phyloP scores from a whole-genome alignment of 805 yeast genomes.

The Myxozyma udenii region DNA sequence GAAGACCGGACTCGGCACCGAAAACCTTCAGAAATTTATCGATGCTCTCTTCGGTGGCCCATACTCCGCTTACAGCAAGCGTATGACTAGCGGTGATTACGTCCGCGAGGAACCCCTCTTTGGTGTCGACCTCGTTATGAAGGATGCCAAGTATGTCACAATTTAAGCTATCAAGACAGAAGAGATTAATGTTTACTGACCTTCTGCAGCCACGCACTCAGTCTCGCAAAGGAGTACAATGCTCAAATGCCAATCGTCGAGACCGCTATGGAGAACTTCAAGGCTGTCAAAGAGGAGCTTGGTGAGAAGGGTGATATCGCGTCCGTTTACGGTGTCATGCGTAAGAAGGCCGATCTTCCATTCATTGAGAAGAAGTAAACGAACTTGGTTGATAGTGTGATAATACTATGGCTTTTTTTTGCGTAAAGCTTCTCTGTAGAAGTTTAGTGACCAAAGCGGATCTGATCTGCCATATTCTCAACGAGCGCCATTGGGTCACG shows the following conservation, averaged over 20 bases:
- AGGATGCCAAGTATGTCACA: constrained; percentile 27
- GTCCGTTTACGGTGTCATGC: constrained; percentile 33
- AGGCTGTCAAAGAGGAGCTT: constrained; percentile 26
- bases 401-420: too few relatives aligned
- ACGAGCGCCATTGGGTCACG: too few relatives aligned
- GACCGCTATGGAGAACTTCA: constrained; percentile 27
- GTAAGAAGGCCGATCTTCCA: constrained; percentile 35
- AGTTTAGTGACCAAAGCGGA: too few relatives aligned
- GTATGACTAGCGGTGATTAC: constrained; percentile 28
- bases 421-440: too few relatives aligned
- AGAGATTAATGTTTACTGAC: background rate
- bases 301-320: constrained; percentile 32
- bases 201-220: constrained; percentile 28
- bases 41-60: constrained; percentile 30
- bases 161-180: background rate
- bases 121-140: constrained; percentile 32
- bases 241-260: constrained; percentile 31
- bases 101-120: constrained; percentile 32
- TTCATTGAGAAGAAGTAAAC: constrained; percentile 30
- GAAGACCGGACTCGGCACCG: constrained; percentile 32
- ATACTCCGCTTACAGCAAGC: constrained; percentile 25
- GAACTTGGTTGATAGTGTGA: background rate
- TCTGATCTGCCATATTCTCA: too few relatives aligned
- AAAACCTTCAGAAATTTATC: constrained; percentile 27
- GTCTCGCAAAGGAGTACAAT: constrained; percentile 29